phyloP scores from a whole-genome alignment of 495 filamentous ascomycete genomes.

The Neurospora sp. region DNA sequence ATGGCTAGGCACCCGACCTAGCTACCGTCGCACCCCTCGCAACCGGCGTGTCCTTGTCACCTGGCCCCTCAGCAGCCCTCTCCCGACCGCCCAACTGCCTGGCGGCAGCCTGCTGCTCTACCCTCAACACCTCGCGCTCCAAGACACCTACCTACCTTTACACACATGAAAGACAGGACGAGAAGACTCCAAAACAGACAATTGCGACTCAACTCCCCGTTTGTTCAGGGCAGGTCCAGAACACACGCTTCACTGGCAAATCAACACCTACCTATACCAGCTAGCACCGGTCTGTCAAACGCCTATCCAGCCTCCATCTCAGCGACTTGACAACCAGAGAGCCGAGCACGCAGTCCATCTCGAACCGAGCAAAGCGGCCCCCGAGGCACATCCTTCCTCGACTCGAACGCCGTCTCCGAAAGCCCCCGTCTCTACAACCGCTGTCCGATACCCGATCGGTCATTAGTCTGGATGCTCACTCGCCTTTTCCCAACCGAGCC shows the following conservation, averaged over 20 bases:
- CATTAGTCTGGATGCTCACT: neutral
- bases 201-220: neutral
- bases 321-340: neutral
- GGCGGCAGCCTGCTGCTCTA: neutral
- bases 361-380: neutral
- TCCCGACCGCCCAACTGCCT: neutral
- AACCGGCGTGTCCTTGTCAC: neutral
- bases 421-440: neutral
- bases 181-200: neutral
- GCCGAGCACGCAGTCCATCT: neutral
- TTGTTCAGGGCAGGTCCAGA: neutral
- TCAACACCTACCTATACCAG: neutral
- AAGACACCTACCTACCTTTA: neutral
- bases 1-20: neutral
- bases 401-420: neutral
- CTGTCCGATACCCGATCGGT: neutral
- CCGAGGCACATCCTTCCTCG: neutral
- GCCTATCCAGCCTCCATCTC: neutral
- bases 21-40: neutral
- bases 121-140: neutral
- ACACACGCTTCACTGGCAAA: neutral
- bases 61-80: neutral
- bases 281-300: neutral
- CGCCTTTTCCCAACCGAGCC: neutral
- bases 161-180: neutral